A percentile compares a stretch with the other conserved stretches of the same genome.
phyloP scores from a whole-genome alignment of 169 alveolate genomes.

The Besnoitia besnoiti region DNA sequence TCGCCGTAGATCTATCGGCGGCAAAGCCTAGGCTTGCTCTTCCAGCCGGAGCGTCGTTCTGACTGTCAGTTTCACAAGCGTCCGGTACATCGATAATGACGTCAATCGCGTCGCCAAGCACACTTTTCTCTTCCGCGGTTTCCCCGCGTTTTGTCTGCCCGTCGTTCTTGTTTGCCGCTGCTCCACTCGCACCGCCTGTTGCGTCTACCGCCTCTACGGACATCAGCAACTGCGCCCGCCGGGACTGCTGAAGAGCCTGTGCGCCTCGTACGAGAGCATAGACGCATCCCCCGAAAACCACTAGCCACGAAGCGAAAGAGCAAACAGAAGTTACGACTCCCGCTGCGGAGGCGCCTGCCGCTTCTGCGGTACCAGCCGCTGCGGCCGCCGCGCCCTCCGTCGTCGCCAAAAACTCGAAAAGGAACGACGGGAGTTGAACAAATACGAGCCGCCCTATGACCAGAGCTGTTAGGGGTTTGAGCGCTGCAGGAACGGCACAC shows the following conservation, averaged over 20 bases:
- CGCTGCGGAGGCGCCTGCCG: not conserved
- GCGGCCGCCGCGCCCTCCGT: conserved; percentile 5
- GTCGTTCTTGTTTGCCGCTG: not conserved
- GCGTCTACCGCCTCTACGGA: not conserved
- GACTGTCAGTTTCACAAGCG: not conserved
- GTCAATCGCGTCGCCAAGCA: too few species aligned
- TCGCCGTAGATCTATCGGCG: too few species aligned
- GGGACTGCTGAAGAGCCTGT: conserved; percentile 12
- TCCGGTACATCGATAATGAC: too few species aligned
- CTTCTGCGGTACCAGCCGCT: not conserved
- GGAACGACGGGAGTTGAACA: conserved; percentile 1
- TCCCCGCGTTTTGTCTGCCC: not conserved
- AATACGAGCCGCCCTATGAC: conserved; percentile 24
- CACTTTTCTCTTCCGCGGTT: not conserved
- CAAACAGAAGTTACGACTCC: not conserved
- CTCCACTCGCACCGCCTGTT: not conserved
- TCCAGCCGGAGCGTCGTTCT: not conserved
- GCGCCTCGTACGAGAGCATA: conserved; percentile 29
- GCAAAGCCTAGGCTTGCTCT: too few species aligned
- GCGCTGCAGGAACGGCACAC: not conserved
- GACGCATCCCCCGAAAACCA: conserved; percentile 33
- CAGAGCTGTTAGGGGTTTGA: conserved; percentile 7
- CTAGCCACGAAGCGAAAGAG: not conserved
- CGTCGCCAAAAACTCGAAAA: conserved; percentile 6
- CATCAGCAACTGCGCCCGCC: conserved; percentile 13